Percentiles rank a stretch among this genome's conserved stretches.
Conservation (phyloP, 768 basidiomycete genomes). For the Lyophyllum atratum region DNA sequence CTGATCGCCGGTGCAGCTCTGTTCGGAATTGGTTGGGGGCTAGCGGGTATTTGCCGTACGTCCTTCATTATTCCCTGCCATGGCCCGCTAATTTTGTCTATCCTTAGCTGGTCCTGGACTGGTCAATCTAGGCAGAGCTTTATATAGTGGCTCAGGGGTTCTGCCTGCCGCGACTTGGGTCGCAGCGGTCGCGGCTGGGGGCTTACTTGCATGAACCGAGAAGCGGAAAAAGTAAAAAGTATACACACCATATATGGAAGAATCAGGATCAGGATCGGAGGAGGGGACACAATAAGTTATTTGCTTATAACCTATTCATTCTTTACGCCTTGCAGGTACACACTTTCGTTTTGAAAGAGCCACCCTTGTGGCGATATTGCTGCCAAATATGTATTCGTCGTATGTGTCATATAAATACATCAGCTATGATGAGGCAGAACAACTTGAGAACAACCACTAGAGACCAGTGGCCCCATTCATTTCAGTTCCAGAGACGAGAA, state of each 20-base stretch:
- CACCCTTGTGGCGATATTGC: too few relatives aligned
- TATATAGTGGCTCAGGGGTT: constrained; percentile 37
- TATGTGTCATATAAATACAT: too few relatives aligned
- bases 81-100: constrained; percentile 6
- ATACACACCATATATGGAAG: not conserved
- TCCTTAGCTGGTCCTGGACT: constrained; percentile 60
- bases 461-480: too few relatives aligned
- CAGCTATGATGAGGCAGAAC: too few relatives aligned
- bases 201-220: constrained; percentile 31
- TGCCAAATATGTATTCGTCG: too few relatives aligned
- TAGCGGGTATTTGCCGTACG: constrained; percentile 64
- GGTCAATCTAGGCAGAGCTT: constrained; percentile 56
- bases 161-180: constrained; percentile 42
- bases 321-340: too few relatives aligned
- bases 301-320: not conserved
- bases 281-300: not conserved
- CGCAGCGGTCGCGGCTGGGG: constrained; percentile 38
- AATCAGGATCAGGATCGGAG: not conserved
- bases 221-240: not conserved
- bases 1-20: constrained; percentile 53
- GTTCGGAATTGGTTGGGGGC: constrained; percentile 67
- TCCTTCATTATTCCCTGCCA: constrained; percentile 11
- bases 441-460: too few relatives aligned
- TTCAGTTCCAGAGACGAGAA: too few relatives aligned
- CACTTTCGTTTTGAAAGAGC: too few relatives aligned